A percentile compares a stretch with the other conserved stretches of the same genome.
These are phyloP conservation scores for Elongisporangium senticosum DNA, from an alignment of 352 stramenopile species.

Conservation along the genomic window DNA sequence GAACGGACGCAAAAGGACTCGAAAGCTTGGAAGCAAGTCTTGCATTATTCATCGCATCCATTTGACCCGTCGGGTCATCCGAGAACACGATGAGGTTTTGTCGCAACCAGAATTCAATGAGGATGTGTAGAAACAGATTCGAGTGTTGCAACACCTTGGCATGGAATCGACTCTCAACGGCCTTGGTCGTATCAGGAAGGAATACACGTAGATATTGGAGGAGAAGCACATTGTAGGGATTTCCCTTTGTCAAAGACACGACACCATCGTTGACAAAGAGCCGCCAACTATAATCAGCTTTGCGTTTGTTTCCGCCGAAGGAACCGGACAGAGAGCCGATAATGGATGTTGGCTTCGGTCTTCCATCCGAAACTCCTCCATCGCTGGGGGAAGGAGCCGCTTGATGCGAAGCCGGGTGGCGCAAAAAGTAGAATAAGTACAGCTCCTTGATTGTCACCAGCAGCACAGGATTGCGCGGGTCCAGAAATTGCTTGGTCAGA, in stretches of 20 bases:
- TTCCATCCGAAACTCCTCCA: not conserved
- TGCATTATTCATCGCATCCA: conserved; percentile 10
- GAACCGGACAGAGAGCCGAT: conserved; percentile 44
- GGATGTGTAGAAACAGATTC: conserved; percentile 78
- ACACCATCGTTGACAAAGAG: conserved; percentile 68
- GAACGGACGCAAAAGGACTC: conserved; percentile 67
- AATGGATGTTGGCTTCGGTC: conserved; percentile 21
- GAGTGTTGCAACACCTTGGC: conserved; percentile 71
- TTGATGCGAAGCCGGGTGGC: conserved; percentile 49
- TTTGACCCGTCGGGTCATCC: conserved; percentile 29
- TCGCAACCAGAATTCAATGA: conserved; percentile 87
- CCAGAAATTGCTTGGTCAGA: conserved; percentile 68
- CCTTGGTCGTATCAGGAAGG: conserved; percentile 51
- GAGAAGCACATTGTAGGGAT: conserved; percentile 83
- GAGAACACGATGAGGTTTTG: conserved; percentile 85
- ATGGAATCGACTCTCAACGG: conserved; percentile 70
- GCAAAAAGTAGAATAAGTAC: conserved; percentile 82
- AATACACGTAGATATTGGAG: conserved; percentile 81
- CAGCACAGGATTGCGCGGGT: conserved; percentile 68
- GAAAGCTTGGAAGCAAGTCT: conserved; percentile 25
- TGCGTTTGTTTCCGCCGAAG: conserved; percentile 40
- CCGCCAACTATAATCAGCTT: conserved; percentile 62
- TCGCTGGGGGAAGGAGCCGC: conserved; percentile 1
- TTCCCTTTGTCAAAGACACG: conserved; percentile 50
- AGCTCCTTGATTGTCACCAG: conserved; percentile 83